These are phyloP conservation scores for Rhizopogon vinicolor DNA, from an alignment of 768 basidiomycete species.

Conservation along the genomic window DNA sequence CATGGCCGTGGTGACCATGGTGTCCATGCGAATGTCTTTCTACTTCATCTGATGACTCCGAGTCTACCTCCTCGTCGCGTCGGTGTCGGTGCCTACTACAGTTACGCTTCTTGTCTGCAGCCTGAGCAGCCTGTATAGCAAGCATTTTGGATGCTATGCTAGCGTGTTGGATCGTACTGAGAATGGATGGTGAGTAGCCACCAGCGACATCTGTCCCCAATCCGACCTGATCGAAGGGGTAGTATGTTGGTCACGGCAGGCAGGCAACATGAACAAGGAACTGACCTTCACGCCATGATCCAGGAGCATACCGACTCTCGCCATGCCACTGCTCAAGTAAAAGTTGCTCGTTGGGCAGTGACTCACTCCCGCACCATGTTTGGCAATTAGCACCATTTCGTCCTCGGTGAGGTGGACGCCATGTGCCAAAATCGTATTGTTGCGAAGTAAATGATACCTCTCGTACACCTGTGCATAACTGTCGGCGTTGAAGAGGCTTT, in stretches of 20 bases:
- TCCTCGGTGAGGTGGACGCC: constrained; percentile 72
- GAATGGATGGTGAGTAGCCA: constrained; percentile 78
- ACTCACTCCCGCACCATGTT: constrained; percentile 67
- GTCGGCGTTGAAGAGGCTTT: constrained; percentile 58
- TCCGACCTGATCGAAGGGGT: constrained; percentile 58
- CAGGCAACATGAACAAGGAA: neutral
- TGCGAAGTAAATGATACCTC: constrained; percentile 63
- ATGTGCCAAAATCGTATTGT: constrained; percentile 85
- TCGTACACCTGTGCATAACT: constrained; percentile 86
- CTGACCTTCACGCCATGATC: constrained; percentile 83
- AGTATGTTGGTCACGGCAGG: constrained; percentile 3
- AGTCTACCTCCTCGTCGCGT: neutral
- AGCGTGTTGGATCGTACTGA: constrained; percentile 69
- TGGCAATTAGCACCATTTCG: constrained; percentile 70
- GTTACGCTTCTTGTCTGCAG: constrained; percentile 8
- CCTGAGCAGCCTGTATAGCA: constrained; percentile 35
- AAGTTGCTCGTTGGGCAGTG: constrained; percentile 97
- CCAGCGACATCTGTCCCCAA: constrained; percentile 94
- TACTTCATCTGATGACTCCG: neutral
- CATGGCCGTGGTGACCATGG: neutral
- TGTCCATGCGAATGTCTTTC: constrained; percentile 2
- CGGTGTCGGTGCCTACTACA: neutral
- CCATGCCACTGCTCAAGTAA: constrained; percentile 82
- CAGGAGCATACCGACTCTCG: constrained; percentile 72
- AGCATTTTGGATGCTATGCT: constrained; percentile 79